Conservation (phyloP, 164 flowering plant genomes). For the Paratinospora sagittata region DNA sequence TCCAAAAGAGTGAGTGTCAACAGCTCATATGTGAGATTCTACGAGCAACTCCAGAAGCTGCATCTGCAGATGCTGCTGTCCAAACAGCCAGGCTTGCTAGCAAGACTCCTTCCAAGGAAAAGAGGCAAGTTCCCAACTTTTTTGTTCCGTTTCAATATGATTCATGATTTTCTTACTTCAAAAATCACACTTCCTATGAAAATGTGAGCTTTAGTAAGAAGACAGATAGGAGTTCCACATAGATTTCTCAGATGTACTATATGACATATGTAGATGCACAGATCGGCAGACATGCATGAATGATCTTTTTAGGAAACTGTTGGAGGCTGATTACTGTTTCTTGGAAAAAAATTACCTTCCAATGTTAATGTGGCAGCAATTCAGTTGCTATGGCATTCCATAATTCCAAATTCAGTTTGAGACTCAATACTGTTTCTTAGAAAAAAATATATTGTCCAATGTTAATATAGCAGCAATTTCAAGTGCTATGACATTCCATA, state of each 20-base stretch:
- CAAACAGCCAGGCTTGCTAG: constrained; percentile 94
- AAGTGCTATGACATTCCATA: too few species aligned
- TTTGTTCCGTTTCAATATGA: not conserved
- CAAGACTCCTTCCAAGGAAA: constrained; percentile 76
- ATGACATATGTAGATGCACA: not conserved
- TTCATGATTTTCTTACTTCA: not conserved
- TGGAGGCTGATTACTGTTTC: too few species aligned
- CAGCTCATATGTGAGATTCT: constrained; percentile 99
- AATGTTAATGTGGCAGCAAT: too few species aligned
- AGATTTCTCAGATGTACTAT: not conserved
- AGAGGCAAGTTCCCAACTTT: constrained; percentile 43
- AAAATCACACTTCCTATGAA: not conserved
- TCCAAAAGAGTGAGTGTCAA: constrained; percentile 89
- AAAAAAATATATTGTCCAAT: too few species aligned
- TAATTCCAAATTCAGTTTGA: too few species aligned
- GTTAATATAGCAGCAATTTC: too few species aligned
- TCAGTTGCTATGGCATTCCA: too few species aligned
- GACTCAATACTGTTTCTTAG: too few species aligned
- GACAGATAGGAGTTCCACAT: not conserved
- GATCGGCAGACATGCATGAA: too few species aligned
- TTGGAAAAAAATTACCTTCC: too few species aligned
- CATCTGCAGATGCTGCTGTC: constrained; percentile 94
- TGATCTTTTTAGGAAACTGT: too few species aligned
- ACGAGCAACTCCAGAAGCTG: constrained; percentile 99
- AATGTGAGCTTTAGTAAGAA: not conserved